Evolutionary conservation across 108 stramenopile genomes (phyloP).

Genomic region (Fistulifera solaris): DNA sequence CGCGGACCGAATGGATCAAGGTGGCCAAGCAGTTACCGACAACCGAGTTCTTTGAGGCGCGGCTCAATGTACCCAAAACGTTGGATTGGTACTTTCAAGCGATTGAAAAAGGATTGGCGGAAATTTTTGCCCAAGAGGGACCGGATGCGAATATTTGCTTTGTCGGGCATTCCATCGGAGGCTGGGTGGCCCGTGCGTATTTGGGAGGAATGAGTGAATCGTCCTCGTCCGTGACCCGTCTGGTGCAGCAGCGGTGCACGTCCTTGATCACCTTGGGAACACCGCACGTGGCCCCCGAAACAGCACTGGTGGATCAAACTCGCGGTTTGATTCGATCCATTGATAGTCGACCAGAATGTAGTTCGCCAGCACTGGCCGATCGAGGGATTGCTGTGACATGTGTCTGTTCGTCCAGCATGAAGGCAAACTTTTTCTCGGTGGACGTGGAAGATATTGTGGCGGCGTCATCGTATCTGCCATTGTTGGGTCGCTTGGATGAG

Average conservation of each 20-base stretch:
- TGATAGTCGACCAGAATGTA: constrained; percentile 29
- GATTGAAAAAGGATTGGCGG: constrained; percentile 45
- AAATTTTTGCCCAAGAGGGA: constrained; percentile 47
- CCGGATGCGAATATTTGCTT: constrained; percentile 46
- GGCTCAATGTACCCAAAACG: constrained; percentile 38
- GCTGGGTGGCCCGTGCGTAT: constrained; percentile 72
- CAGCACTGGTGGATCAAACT: constrained; percentile 68
- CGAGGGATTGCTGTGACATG: constrained; percentile 55
- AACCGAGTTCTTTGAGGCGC: constrained; percentile 47
- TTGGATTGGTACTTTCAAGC: constrained; percentile 74
- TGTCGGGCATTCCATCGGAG: constrained; percentile 67
- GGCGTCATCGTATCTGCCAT: constrained; percentile 54
- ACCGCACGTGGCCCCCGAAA: constrained; percentile 52
- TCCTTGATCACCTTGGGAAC: constrained; percentile 67
- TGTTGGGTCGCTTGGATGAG: constrained; percentile 14
- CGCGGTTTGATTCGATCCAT: constrained; percentile 60
- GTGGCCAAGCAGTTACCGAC: constrained; percentile 62
- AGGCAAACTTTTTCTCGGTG: constrained; percentile 35
- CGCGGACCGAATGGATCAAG: constrained; percentile 79
- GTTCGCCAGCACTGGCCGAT: constrained; percentile 31
- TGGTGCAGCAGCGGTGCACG: constrained; percentile 26
- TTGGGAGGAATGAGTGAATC: constrained; percentile 55
- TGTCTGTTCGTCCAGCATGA: constrained; percentile 38
- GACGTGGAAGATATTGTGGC: constrained; percentile 62
- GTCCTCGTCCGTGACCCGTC: constrained; percentile 35